Evolutionary conservation across 306 rosid species (phyloP), one percentile per base, ranked within the genome.

Genomic region (Lathyrus aphaca): DNA sequence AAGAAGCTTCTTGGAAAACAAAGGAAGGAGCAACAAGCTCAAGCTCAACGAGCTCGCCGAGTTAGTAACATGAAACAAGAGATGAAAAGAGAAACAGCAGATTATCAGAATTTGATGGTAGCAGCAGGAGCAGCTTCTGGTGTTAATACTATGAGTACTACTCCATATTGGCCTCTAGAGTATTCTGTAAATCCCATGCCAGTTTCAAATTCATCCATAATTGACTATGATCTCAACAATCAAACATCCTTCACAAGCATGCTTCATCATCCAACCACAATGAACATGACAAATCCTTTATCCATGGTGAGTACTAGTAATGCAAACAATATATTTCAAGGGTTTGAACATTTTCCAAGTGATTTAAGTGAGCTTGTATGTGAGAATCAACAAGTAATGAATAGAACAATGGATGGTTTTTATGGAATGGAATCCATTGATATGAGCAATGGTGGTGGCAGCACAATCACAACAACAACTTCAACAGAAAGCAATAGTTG

Each of bases 1-100:
- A 94, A 94, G 81, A 94, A 94, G 92, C 96, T 91, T 4, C 68
- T 87, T 9, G 99, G 91, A 0, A 88, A 80, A 69, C 96, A 91
- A 71, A 86, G 89, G 42, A 88, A 79, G 64, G 85, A 86, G 16
- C 91, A 90, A 8, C 80, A 80, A 8, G 80, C 79, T 71, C 80
- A 84, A 59, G 82, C 81, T 59, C 79, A 88, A 5, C 80, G 83
- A 62, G 82, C 81, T 51, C 79, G 91, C 29, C 46, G 85, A 56
- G 66, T 72, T 37, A 74, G 30, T 66, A 59, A 27, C 78, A 29
- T 65, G 12, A 46, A 64, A 48, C 86, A 84, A 76, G 90, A 79
- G 61, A 49, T 74, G 51, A 82, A 81, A 82, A 86, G 73, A 74
- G 85, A 89, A 61, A 45, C 61, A 4, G 59, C 61, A 4, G 63